Evolutionary conservation across 306 rosid genomes (phyloP).

Genomic region (Quercus wislizeni): DNA sequence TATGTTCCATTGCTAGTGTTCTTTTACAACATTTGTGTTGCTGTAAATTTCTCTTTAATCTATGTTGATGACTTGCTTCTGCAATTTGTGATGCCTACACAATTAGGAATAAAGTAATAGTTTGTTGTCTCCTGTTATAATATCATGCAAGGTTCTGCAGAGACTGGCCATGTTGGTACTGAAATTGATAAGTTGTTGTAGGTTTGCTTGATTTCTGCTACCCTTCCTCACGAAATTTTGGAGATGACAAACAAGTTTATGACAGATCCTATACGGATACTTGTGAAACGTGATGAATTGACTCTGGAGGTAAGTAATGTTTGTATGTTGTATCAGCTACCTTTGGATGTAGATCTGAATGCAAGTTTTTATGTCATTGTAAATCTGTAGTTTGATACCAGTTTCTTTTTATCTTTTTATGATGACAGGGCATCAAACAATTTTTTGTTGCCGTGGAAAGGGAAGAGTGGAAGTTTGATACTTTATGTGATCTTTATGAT

Average conservation of each 20-base stretch:
- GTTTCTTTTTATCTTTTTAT: not conserved
- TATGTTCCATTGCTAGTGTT: not conserved
- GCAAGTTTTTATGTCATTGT: not conserved
- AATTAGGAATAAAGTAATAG: not conserved
- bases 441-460: constrained; percentile 96
- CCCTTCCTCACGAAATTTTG: constrained; percentile 98
- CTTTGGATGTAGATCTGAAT: constrained; percentile 9
- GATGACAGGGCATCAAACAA: constrained; percentile 92
- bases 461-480: constrained; percentile 98
- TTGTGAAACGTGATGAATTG: constrained; percentile 98
- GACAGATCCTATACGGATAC: constrained; percentile 99
- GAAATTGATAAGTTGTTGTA: constrained; percentile 32
- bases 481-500: constrained; percentile 96
- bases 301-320: constrained; percentile 73
- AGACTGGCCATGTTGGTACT: not conserved
- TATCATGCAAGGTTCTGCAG: not conserved
- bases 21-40: not conserved
- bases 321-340: constrained; percentile 10
- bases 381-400: constrained; percentile 12
- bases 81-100: not conserved
- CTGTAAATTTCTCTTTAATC: not conserved
- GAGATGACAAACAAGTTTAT: constrained; percentile 95
- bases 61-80: not conserved
- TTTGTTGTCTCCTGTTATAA: not conserved
- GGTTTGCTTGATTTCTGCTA: constrained; percentile 96